phyloP scores from a whole-genome alignment of 2,329 filamentous ascomycete species.

The Neophaeococcomyces aloes region DNA sequence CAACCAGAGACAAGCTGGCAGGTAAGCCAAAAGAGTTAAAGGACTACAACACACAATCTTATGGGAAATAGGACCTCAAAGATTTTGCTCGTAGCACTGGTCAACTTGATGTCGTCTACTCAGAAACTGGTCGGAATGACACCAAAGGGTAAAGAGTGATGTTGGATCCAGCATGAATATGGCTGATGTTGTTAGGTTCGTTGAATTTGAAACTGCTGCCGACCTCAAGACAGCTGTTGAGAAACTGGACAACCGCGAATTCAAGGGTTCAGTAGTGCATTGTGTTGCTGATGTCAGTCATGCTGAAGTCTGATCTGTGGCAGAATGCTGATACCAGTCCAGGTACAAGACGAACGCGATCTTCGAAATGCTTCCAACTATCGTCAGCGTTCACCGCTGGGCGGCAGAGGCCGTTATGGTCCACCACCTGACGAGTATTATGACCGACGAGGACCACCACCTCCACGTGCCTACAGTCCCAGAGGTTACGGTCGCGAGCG shows the following conservation, averaged over 20 bases:
- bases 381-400: constrained; percentile 67
- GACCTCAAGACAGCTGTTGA: constrained; percentile 87
- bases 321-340: constrained; percentile 20
- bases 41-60: background rate
- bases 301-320: constrained; percentile 1
- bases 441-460: constrained; percentile 68
- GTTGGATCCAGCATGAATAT: background rate
- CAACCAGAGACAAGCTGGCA: constrained; percentile 99
- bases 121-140: constrained; percentile 87
- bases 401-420: constrained; percentile 51
- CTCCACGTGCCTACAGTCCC: constrained; percentile 72
- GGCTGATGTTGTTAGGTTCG: constrained; percentile 54
- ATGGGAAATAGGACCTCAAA: constrained; percentile 70
- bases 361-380: constrained; percentile 52
- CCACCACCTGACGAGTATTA: constrained; percentile 62
- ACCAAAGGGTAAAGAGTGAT: constrained; percentile 72
- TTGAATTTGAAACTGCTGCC: constrained; percentile 89
- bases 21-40: constrained; percentile 59
- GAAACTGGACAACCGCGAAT: constrained; percentile 85
- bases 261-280: constrained; percentile 77
- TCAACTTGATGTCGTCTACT: constrained; percentile 86
- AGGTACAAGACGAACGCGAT: constrained; percentile 70
- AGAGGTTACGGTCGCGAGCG: constrained; percentile 81
- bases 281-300: constrained; percentile 74
- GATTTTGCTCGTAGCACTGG: constrained; percentile 96